Evolutionary conservation across 2,329 filamentous ascomycete genomes (phyloP).

Genomic region (Fusarium brevicatenulatum): DNA sequence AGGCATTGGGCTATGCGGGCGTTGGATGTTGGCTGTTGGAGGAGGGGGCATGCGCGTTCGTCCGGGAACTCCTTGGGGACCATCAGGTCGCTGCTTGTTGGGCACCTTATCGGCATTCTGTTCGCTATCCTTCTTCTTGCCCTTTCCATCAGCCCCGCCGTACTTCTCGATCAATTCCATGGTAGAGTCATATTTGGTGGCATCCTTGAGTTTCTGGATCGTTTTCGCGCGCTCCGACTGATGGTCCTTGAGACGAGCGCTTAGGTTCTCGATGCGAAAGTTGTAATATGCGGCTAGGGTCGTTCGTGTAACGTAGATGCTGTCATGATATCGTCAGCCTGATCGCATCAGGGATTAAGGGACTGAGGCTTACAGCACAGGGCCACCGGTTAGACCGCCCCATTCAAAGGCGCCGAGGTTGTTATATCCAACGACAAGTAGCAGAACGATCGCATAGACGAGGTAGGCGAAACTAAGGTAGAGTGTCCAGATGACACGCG

Average conservation of each 20-base stretch:
- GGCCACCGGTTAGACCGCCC: conserved; percentile 79
- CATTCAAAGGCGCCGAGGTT: conserved; percentile 83
- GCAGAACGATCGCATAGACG: conserved; percentile 82
- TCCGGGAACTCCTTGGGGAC: conserved; percentile 32
- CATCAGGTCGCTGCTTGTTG: conserved; percentile 26
- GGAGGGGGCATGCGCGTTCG: conserved; percentile 67
- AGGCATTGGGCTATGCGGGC: conserved; percentile 48
- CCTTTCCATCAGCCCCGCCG: conserved; percentile 69
- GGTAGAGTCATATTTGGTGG: conserved; percentile 96
- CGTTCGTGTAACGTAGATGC: conserved; percentile 82
- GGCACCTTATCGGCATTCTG: conserved; percentile 19
- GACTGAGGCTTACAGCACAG: conserved; percentile 76
- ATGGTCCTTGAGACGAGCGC: conserved; percentile 75
- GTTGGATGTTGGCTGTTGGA: conserved; percentile 70
- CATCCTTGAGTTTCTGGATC: conserved; percentile 93
- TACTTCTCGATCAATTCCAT: conserved; percentile 95
- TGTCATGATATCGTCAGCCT: conserved; percentile 50
- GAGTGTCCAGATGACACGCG: conserved; percentile 87
- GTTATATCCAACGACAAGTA: conserved; percentile 84
- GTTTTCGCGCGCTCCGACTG: conserved; percentile 84
- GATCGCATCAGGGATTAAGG: background rate
- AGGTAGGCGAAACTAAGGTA: conserved; percentile 93
- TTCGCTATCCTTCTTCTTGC: conserved; percentile 43
- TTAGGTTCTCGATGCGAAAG: conserved; percentile 78
- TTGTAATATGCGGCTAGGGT: conserved; percentile 77